Evolutionary conservation across 2,329 filamentous ascomycete species (phyloP), one percentile per base, ranked within the genome.

Genomic region (Laburnicola sp.): DNA sequence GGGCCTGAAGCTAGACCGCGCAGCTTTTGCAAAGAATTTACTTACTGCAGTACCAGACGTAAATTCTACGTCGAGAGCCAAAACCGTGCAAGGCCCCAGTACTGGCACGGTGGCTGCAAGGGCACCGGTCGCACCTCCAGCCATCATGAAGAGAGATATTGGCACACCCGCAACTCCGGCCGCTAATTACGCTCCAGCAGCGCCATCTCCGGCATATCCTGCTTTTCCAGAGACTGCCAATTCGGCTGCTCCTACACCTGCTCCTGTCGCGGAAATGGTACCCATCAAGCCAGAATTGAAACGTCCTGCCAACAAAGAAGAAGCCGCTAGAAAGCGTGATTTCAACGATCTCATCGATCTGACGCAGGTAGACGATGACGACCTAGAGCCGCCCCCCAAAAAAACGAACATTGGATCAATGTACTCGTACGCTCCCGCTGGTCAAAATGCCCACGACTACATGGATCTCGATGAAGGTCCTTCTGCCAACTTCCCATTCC

Each of bases 291-390:
- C 58, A 39, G 65, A 63, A 43, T 40, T 65, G 28, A 72, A 64
- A 49, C 59, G 51, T 8, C 75, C 76, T 27, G 70, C 71, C 4
- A 75, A 79, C 54, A 84, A 83, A 58, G 79, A 79, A 61, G 78
- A 81, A 59, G 76, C 76, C 46, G 80, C 82, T n/a, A 72, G 79
- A 25, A 84, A 84, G 61, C 75, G 80, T 22, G 77, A 73, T 6
- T 79, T 84, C 54, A 75, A 71, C 25, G 81, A 83, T 26, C 67
- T 84, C 36, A 73, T 83, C 4, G 81, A 84, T 60, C 63, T 84
- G 45, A 78, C 79, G 3, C 56, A 58, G 16, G 76, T 76, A 11
- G 78, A 82, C 22, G 75, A 78, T 1, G 65, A 71, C 60, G 75
- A 59, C 63, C 69, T 45, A 53, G 58, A 66, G 5, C 75, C 70